phyloP scores from a whole-genome alignment of 23 red algal species.

The Gracilariopsis chorda region DNA sequence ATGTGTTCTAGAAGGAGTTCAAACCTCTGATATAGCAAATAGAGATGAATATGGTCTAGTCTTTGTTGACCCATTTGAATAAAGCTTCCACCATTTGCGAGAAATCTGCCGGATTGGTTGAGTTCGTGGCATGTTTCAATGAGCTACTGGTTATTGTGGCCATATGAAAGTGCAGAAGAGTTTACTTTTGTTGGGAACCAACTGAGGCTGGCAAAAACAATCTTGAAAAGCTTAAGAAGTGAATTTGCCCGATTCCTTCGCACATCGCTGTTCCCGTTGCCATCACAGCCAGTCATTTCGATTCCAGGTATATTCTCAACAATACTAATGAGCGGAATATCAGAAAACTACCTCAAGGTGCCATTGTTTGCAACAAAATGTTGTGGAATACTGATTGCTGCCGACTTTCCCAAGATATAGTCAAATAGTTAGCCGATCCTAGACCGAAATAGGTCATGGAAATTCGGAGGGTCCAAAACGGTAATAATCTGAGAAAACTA shows the following conservation, averaged over 20 bases:
- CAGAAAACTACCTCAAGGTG: slow-evolving; percentile 89
- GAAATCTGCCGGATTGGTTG: slow-evolving; percentile 58
- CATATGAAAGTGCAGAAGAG: slow-evolving; percentile 78
- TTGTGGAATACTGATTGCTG: slow-evolving; percentile 86
- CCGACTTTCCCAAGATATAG: slow-evolving; percentile 70
- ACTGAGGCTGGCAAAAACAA: slow-evolving; percentile 89
- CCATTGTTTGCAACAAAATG: slow-evolving; percentile 88
- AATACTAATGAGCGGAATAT: slow-evolving; percentile 89
- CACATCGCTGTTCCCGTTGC: background rate
- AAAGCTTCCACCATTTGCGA: slow-evolving; percentile 86
- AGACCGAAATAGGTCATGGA: slow-evolving; percentile 88
- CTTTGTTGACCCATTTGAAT: slow-evolving; percentile 87
- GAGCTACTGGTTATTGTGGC: slow-evolving; percentile 71
- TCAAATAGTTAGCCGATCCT: slow-evolving; percentile 82
- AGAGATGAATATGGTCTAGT: slow-evolving; percentile 61
- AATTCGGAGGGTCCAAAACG: slow-evolving; percentile 75
- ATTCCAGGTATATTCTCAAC: slow-evolving; percentile 59
- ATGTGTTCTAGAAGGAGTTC: slow-evolving; percentile 73
- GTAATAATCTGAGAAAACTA: slow-evolving; percentile 96
- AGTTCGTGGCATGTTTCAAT: slow-evolving; percentile 56
- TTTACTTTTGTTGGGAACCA: slow-evolving; percentile 89
- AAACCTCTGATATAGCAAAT: slow-evolving; percentile 85
- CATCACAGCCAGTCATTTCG: background rate
- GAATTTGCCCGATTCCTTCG: slow-evolving; percentile 17
- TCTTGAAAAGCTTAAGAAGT: slow-evolving; percentile 87